Base-by-base conservation (phyloP, 192 early-diverging fungal species). In the Backusella parvicylindrica region DNA sequence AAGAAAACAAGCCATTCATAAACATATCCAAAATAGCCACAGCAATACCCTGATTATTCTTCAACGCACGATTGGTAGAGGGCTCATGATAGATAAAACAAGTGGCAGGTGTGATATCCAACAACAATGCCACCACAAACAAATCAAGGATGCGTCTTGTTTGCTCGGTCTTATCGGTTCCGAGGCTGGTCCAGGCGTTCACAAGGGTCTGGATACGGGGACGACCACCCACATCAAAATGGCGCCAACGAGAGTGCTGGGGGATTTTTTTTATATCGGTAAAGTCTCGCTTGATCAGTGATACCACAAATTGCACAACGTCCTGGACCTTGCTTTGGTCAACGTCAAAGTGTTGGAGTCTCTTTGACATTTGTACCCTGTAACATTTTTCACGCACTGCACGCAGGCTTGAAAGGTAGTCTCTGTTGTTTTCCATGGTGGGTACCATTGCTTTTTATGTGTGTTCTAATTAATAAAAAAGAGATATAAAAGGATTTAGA, bases 21-120 rank as follows among this genome's bases (percentile, higher is more conserved):
- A 98, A 98, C 90, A 94, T 89, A 47, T 94, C 87, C 38, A 96
- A 77, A 2, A 90, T 88, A 11, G 95, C 97, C 41, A 98, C 81
- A 1, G 92, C 97, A 53, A 98, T 73, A 0, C 95, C 97, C 75
- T 98, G 95, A 0, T 90, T 91, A 28, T 95, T 83, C 33, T 82
- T 80, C 69, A 91, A 86, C 2, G 77, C 74, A 3, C 75, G 64
- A n/a, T 88, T 83, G 0, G 87, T 67, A 8, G 82, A 77, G 8
- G 72, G 72, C 73, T 94, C 91, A 30, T 80, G 76, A 80, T 89
- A 98, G 23, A 79, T 83, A 95, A 95, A 98, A 9, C 79, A 37
- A 21, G 16, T 21, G 3, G 95, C 93, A 0, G 97, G 94, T 0
- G 94, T 95, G 0, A 95, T 93, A 75, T 98, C 97, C 12, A 98